Percentiles rank a stretch among this genome's conserved stretches.
phyloP scores from a whole-genome alignment of 2,329 filamentous ascomycete genomes.

The Diplodia mutila region DNA sequence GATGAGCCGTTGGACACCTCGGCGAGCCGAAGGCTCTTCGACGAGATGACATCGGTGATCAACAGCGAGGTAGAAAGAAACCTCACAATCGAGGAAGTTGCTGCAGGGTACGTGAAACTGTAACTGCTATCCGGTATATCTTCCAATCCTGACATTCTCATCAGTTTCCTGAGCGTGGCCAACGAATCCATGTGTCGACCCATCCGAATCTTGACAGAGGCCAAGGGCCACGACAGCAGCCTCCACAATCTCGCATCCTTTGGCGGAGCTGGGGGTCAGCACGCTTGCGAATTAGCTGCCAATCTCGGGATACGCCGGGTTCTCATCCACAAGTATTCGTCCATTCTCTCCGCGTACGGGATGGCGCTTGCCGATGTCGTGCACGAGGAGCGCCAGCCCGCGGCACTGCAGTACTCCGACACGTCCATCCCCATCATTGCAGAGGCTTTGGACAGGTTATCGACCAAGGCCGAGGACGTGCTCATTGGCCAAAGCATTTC shows the following conservation, averaged over 20 bases:
- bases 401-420: conserved; percentile 34
- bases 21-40: conserved; percentile 45
- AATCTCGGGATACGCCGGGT: conserved; percentile 49
- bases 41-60: conserved; percentile 31
- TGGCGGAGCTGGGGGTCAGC: conserved; percentile 43
- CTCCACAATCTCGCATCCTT: conserved; percentile 35
- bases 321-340: conserved; percentile 53
- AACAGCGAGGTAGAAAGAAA: conserved; percentile 37
- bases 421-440: conserved; percentile 52
- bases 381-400: conserved; percentile 45
- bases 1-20: conserved; percentile 47
- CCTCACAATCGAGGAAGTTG: conserved; percentile 35
- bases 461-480: conserved; percentile 54
- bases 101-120: conserved; percentile 18
- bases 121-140: too few species aligned
- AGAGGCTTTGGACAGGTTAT: conserved; percentile 63
- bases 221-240: conserved; percentile 31
- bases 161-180: conserved; percentile 33
- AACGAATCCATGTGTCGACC: conserved; percentile 37
- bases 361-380: conserved; percentile 37
- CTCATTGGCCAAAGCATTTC: conserved; percentile 70
- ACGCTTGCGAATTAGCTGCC: conserved; percentile 49
- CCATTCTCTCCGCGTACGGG: conserved; percentile 53
- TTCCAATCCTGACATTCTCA: neutral
- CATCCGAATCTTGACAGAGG: conserved; percentile 36